Evolutionary conservation across 371 early-diverging fungal genomes (phyloP).

Genomic region (Apophysomyces ossiformis): DNA sequence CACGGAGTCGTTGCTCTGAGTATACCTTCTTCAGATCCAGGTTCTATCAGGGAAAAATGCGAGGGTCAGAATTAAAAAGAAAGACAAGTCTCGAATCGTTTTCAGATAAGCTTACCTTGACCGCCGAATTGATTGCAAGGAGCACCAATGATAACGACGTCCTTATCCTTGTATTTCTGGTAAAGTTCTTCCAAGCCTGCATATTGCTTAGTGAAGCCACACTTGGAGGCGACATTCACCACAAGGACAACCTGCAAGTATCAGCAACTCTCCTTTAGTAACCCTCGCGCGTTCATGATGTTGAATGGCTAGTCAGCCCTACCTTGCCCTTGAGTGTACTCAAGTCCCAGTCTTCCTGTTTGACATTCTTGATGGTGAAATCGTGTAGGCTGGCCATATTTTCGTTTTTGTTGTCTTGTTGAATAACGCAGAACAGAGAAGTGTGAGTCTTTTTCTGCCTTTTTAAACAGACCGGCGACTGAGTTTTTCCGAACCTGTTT

Average conservation of each 20-base stretch:
- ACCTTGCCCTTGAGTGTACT: slow-evolving; percentile 45
- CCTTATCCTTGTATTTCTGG: slow-evolving; percentile 80
- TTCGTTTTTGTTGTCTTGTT: neutral
- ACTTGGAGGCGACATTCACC: slow-evolving; percentile 96
- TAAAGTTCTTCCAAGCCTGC: slow-evolving; percentile 79
- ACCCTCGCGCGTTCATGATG: too few relatives aligned
- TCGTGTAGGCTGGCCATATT: slow-evolving; percentile 33
- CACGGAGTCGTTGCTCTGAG: too few relatives aligned
- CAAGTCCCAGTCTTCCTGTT: slow-evolving; percentile 49
- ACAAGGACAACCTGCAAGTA: slow-evolving; percentile 74
- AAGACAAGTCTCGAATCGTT: neutral
- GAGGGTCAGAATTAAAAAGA: neutral
- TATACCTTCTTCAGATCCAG: too few relatives aligned
- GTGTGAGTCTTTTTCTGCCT: neutral
- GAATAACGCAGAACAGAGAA: neutral
- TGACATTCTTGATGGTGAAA: slow-evolving; percentile 47
- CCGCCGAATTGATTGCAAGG: slow-evolving; percentile 90
- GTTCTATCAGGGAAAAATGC: too few relatives aligned
- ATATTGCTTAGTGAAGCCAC: slow-evolving; percentile 94
- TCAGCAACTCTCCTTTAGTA: too few relatives aligned
- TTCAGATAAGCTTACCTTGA: slow-evolving; percentile 63
- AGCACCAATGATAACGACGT: slow-evolving; percentile 78
- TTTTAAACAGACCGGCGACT: neutral
- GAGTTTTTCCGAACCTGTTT: neutral
- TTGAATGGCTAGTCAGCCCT: slow-evolving; percentile 3